A percentile compares a stretch with the other conserved stretches of the same genome.
phyloP scores from a whole-genome alignment of 768 basidiomycete species.

The Sistotremastrum suecicum region DNA sequence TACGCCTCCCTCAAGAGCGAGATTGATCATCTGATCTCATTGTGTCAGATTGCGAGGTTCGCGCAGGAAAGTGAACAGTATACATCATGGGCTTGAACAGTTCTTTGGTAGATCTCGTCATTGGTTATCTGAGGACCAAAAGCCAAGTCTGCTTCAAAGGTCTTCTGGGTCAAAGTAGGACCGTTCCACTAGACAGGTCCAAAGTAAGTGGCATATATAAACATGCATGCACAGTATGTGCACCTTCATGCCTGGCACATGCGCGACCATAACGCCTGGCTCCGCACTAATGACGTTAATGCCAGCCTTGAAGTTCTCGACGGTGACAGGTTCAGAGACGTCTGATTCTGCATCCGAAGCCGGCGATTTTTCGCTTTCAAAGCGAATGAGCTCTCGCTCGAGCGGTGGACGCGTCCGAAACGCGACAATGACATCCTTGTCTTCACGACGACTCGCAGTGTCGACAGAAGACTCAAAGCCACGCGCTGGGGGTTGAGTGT shows the following conservation, averaged over 20 bases:
- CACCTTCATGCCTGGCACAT: constrained; percentile 22
- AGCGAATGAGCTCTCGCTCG: constrained; percentile 8
- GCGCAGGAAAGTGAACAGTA: neutral
- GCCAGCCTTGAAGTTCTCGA: constrained; percentile 16
- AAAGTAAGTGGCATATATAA: neutral
- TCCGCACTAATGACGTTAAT: constrained; percentile 17
- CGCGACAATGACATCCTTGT: constrained; percentile 22
- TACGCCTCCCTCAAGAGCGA: constrained; percentile 18
- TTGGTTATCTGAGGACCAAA: constrained; percentile 19
- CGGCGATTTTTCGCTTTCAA: constrained; percentile 15
- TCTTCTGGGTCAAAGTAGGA: constrained; percentile 20
- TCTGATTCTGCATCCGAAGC: constrained; percentile 2
- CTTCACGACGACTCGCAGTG: constrained; percentile 3
- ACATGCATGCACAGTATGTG: neutral
- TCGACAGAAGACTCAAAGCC: constrained; percentile 10
- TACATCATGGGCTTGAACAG: constrained; percentile 18
- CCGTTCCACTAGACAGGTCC: constrained; percentile 17
- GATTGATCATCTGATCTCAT: constrained; percentile 12
- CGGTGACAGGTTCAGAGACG: neutral
- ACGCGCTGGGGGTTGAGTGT: constrained; percentile 9
- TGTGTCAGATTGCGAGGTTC: neutral
- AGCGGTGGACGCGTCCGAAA: constrained; percentile 23
- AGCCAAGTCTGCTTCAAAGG: constrained; percentile 20
- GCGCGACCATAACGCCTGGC: constrained; percentile 19
- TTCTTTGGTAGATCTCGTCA: constrained; percentile 22